Base-by-base conservation (phyloP, 2,329 filamentous ascomycete species). In the Pseudohalonectria lignicola region DNA sequence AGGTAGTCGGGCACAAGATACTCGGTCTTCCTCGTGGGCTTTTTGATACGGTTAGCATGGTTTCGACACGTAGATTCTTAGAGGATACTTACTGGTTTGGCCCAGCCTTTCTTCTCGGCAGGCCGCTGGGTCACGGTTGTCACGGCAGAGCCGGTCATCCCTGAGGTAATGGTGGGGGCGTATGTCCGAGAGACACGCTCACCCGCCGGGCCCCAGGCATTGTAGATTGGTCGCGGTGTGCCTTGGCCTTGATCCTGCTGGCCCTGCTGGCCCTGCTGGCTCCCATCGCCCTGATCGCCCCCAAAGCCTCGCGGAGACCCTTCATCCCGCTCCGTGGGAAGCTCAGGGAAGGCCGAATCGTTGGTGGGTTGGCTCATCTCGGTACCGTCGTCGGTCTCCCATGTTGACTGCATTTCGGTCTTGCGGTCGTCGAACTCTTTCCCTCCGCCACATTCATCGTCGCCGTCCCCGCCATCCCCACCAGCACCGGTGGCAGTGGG, bases 151-250 rank as follows among this genome's bases (percentile, higher is more conserved):
- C 12, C 23, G n/a, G n/a, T n/a, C 23, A 12, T 26, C 23, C 8
- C 23, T 7, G 23, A 8, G 23, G 7, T 12, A 12, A 8, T 26
- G 23, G 23, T 26, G 7, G 8, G 23, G 23, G 23, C 23, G 23
- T 8, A 26, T 12, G 23, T 12, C 8, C 23, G 23, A 26, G 12
- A 7, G 12, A 26, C 33, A 11, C 17, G 31, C 39, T 50, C 34
- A 19, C 50, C 49, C 5, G 46, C 18, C 4, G 49, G 48, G 12
- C 46, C 48, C 34, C 39, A 52, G 25, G 45, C 47, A 17, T 45
- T 51, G 40, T 42, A 51, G 12, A 26, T 12, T 12, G 23, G 23
- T 26, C 23, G 8, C 23, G 23, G 23, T 26, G 23, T 26, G 23
- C 12, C 8, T 26, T 12, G 7, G 23, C 23, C 23, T 7, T 7